These are phyloP conservation scores for Echinosophora koreensis DNA, from an alignment of 306 rosid species.

Conservation along the genomic window DNA sequence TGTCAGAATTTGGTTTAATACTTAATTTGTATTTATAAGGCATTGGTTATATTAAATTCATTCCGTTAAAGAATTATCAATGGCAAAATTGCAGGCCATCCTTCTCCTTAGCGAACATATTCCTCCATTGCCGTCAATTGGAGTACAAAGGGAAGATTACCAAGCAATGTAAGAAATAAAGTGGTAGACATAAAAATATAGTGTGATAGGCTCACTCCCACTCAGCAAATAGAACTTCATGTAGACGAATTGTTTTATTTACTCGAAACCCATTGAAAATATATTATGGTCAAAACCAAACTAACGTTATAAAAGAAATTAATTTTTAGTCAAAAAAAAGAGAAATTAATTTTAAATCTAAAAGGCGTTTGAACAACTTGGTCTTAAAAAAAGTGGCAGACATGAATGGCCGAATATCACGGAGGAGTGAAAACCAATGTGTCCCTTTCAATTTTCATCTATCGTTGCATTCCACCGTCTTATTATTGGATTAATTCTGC, in stretches of 20 bases:
- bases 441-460: not conserved
- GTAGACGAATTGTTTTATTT: too few relatives aligned
- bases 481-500: not conserved
- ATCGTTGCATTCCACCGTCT: not conserved
- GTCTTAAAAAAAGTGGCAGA: not conserved
- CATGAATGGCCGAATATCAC: slow-evolving; percentile 26
- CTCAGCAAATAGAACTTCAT: too few relatives aligned
- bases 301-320: not conserved
- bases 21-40: not conserved
- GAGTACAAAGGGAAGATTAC: slow-evolving; percentile 41
- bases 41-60: too few relatives aligned
- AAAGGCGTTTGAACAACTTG: not conserved
- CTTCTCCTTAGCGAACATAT: not conserved
- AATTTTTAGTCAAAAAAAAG: too few relatives aligned
- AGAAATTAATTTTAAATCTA: too few relatives aligned
- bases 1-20: not conserved
- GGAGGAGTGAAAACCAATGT: not conserved
- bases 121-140: slow-evolving; percentile 7
- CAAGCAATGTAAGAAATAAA: slow-evolving; percentile 47
- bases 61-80: not conserved
- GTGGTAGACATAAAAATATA: not conserved
- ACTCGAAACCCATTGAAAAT: not conserved
- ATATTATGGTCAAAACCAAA: not conserved
- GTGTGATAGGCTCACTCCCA: too few relatives aligned
- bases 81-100: not conserved